Conservation (phyloP, 225 moss, liverwort and hornwort genomes). For the Bryoerythrophyllum caledonicum region DNA sequence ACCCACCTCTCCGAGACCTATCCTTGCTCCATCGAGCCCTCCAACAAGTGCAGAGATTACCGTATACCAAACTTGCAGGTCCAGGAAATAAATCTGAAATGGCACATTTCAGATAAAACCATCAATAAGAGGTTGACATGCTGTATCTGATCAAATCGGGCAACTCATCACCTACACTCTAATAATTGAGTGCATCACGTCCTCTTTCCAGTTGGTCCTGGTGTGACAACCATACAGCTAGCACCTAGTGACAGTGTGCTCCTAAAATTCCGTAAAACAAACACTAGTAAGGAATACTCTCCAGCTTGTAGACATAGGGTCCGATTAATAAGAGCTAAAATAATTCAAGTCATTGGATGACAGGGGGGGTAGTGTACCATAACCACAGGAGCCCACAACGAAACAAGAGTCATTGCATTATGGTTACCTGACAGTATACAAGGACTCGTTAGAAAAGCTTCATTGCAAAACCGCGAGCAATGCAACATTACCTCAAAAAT, state of each 20-base stretch:
- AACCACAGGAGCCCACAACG: slow-evolving; percentile 97
- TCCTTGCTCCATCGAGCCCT: slow-evolving; percentile 81
- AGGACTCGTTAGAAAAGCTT: slow-evolving; percentile 16
- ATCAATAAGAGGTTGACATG: slow-evolving; percentile 1
- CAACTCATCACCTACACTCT: slow-evolving; percentile 9
- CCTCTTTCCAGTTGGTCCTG: slow-evolving; percentile 4
- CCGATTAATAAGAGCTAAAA: slow-evolving; percentile 10
- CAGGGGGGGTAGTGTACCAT: slow-evolving; percentile 52
- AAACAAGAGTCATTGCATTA: slow-evolving; percentile 76
- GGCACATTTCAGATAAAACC: slow-evolving; percentile 15
- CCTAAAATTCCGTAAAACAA: background rate
- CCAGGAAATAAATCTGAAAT: slow-evolving; percentile 89
- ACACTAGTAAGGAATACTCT: background rate
- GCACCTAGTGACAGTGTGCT: slow-evolving; percentile 13
- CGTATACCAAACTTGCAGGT: slow-evolving; percentile 97
- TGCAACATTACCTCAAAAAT: slow-evolving; percentile 5
- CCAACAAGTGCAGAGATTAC: slow-evolving; percentile 82
- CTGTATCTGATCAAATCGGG: background rate
- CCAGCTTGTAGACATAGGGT: background rate
- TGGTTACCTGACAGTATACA: slow-evolving; percentile 60
- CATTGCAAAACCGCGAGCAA: slow-evolving; percentile 5
- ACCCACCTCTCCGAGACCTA: slow-evolving; percentile 86
- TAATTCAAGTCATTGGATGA: slow-evolving; percentile 5
- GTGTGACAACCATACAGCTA: slow-evolving; percentile 10
- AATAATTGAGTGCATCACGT: background rate